Conservation (phyloP, 1,284 basidiomycete genomes). For the Peniophora sp. region DNA sequence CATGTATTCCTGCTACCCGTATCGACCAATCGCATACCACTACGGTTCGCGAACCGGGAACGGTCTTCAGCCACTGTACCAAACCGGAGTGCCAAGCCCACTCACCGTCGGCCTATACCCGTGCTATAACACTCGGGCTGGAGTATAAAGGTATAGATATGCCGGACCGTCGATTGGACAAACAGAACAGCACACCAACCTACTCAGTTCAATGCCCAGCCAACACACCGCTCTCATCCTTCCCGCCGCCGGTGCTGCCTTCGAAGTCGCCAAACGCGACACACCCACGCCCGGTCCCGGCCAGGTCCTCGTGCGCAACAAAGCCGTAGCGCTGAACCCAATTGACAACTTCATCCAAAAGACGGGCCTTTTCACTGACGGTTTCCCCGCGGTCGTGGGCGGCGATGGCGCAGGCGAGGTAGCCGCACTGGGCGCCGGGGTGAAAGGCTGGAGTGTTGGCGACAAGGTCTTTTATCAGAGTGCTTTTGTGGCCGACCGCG, state of each 20-base stretch:
- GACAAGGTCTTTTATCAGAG: slow-evolving; percentile 30
- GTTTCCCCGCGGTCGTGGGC: slow-evolving; percentile 33
- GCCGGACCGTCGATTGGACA: too few species aligned
- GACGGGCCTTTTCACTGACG: slow-evolving; percentile 17
- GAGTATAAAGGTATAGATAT: too few species aligned
- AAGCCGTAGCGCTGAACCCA: slow-evolving; percentile 31
- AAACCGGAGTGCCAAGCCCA: too few species aligned
- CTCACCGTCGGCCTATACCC: too few species aligned
- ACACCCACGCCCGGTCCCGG: slow-evolving; percentile 25
- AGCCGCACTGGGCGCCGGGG: slow-evolving; percentile 28
- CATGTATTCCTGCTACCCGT: too few species aligned
- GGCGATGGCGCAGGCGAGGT: slow-evolving; percentile 35
- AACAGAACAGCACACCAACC: too few species aligned
- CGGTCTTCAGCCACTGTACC: too few species aligned
- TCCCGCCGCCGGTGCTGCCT: slow-evolving; percentile 14
- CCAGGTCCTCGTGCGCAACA: slow-evolving; percentile 33
- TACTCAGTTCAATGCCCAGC: too few species aligned
- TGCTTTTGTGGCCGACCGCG: slow-evolving; percentile 13
- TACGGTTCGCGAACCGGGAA: too few species aligned
- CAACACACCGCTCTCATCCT: slow-evolving; percentile 21
- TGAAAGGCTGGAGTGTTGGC: slow-evolving; percentile 26
- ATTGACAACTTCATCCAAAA: slow-evolving; percentile 33
- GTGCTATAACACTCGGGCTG: too few species aligned
- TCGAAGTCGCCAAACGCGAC: slow-evolving; percentile 12
- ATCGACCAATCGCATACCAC: too few species aligned